Evolutionary conservation across 1,139 yeast genomes (phyloP).

Genomic region (Meyerozyma guilliermondii): DNA sequence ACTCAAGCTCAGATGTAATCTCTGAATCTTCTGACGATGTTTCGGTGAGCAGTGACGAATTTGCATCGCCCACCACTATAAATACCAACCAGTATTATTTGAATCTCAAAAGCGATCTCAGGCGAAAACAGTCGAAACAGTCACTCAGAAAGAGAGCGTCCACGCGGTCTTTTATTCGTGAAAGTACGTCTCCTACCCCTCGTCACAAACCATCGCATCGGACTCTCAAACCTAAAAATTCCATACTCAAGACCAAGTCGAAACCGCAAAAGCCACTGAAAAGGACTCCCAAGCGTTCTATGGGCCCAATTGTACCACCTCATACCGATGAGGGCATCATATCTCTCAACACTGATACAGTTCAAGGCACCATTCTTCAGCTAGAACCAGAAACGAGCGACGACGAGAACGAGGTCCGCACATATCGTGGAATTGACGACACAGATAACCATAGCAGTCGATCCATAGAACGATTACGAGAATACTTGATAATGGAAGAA

Average conservation of each 20-base stretch:
- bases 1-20: background rate
- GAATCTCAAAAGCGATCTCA: slow-evolving; percentile 15
- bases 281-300: background rate
- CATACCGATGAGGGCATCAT: background rate
- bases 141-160: slow-evolving; percentile 4
- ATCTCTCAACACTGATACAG: background rate
- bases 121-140: slow-evolving; percentile 11
- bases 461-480: background rate
- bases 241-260: slow-evolving; percentile 28
- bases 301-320: background rate
- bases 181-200: slow-evolving; percentile 34
- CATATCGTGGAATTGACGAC: background rate
- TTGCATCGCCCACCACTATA: slow-evolving; percentile 10
- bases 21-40: slow-evolving; percentile 1
- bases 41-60: slow-evolving; percentile 6
- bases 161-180: slow-evolving; percentile 3
- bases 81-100: slow-evolving; percentile 22
- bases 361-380: background rate
- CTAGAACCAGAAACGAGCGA: background rate
- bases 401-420: slow-evolving; percentile 1
- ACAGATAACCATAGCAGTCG: background rate
- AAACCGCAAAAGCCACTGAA: background rate
- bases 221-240: slow-evolving; percentile 36
- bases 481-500: background rate
- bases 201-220: slow-evolving; percentile 43